These are phyloP conservation scores for Arabidopsis thaliana DNA, from an alignment of 345 rosid genomes.

Conservation along the genomic window DNA sequence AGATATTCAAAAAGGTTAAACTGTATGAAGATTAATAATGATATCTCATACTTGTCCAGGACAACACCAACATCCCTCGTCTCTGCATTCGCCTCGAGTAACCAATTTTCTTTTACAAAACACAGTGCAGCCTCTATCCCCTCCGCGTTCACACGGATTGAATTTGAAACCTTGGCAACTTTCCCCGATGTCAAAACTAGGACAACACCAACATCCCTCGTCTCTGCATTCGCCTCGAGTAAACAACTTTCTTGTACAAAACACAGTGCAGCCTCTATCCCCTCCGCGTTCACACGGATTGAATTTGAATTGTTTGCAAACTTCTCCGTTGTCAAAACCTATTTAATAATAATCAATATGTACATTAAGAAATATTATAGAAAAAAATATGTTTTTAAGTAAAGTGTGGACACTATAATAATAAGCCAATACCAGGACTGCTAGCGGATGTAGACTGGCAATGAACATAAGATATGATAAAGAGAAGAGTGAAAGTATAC, in stretches of 20 bases:
- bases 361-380: background rate
- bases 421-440: background rate
- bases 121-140: background rate
- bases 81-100: background rate
- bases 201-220: conserved; percentile 10
- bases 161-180: background rate
- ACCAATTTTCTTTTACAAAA: background rate
- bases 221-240: background rate
- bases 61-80: conserved; percentile 9
- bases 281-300: background rate
- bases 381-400: background rate
- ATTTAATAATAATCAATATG: background rate
- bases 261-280: background rate
- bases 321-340: background rate
- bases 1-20: no score
- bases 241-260: background rate
- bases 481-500: background rate
- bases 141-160: background rate
- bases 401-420: background rate
- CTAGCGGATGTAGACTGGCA: background rate
- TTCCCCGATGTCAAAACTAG: background rate
- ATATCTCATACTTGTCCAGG: background rate
- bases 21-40: no score
- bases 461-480: background rate
- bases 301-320: background rate